Conservation (phyloP, 2,329 filamentous ascomycete species). For the Cladosporium sp. region DNA sequence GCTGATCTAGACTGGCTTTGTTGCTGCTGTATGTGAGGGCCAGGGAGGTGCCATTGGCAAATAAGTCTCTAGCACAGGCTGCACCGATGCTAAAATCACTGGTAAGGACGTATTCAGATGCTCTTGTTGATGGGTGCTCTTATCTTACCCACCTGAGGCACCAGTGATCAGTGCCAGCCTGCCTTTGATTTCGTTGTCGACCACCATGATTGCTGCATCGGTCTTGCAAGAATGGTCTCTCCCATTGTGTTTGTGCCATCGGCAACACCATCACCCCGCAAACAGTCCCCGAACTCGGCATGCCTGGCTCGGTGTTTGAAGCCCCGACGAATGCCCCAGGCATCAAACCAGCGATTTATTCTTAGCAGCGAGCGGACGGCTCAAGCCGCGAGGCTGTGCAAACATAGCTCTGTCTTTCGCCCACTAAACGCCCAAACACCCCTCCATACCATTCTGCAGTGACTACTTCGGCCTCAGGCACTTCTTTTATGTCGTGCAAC, state of each 20-base stretch:
- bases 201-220: conserved; percentile 9
- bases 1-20: conserved; percentile 38
- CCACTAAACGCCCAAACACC: conserved; percentile 3
- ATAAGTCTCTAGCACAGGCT: conserved; percentile 53
- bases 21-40: conserved; percentile 55
- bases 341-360: no score
- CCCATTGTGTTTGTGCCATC: background rate
- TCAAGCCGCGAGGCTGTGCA: conserved; percentile 8
- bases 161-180: conserved; percentile 55
- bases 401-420: conserved; percentile 2
- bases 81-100: conserved; percentile 48
- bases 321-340: no score
- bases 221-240: background rate
- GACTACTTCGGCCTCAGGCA: conserved; percentile 8
- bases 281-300: no score
- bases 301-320: no score
- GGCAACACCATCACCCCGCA: no score
- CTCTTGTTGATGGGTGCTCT: background rate
- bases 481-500: conserved; percentile 3
- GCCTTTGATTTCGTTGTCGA: conserved; percentile 41
- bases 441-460: background rate
- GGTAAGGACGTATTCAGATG: background rate
- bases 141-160: conserved; percentile 52
- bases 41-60: conserved; percentile 46
- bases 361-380: background rate